Base-by-base conservation (phyloP, 2,329 filamentous ascomycete species). In the Biscogniauxia marginata region DNA sequence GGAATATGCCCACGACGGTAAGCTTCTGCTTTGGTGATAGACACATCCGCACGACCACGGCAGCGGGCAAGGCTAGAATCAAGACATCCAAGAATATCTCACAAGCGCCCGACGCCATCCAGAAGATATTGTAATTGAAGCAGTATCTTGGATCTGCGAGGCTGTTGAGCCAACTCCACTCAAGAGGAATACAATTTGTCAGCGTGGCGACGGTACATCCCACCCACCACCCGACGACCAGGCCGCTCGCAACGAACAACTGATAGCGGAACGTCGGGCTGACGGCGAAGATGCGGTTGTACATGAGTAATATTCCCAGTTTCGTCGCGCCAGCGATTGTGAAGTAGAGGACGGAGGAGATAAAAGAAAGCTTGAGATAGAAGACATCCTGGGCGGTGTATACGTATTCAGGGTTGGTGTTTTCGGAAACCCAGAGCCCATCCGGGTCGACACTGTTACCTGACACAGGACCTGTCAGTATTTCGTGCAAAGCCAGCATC, bases 281-380 rank as follows among this genome's bases (percentile, higher is more conserved):
- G 9, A 65, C 52, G 44, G 58, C 61, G 52, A 73, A 73, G 20
- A 73, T 66, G 20, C 67, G 64, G 7, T 65, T 56, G 57, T 73
- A 73, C 54, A 74, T 64, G 43, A 67, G 59, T 5, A 73, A 50
- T 19, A 73, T 69, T 0, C 67, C 70, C 0, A 72, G 51, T 51
- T 73, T 73, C 1, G 70, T 67, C 1, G 69, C 50, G 7, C 59
- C 56, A 0, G 67, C 56, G 4, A 70, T 63, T 7, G 64, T 64
- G 22, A 70, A 70, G 49, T 74, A 74, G 6, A 71, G 56, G 7
- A 71, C 55, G 2, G 68, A 62, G 11, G 61, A 57, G 21, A 61
- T 53, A 13, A 64, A 73, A 9, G 49, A 47, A 18, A 66, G n/a
- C n/a, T n/a, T n/a, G n/a, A n/a, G n/a, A n/a, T n/a, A n/a, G n/a